A percentile compares a stretch with the other conserved stretches of the same genome.
phyloP scores from a whole-genome alignment of 1,284 basidiomycete species.

The Ganoderma multipileum region DNA sequence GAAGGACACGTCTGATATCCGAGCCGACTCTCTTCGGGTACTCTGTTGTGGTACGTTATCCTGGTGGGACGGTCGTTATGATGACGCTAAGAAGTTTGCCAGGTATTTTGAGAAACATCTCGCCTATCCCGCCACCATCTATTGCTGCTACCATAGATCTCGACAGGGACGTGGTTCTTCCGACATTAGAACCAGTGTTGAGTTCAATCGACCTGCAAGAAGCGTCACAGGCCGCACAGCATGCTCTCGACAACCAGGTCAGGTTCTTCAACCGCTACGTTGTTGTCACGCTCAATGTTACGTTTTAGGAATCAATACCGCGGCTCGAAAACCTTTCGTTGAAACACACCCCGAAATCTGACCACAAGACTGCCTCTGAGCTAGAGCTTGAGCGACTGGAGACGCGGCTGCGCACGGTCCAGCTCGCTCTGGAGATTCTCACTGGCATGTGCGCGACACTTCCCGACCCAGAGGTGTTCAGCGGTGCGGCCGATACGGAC shows the following conservation, averaged over 20 bases:
- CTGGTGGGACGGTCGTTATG: constrained; percentile 13
- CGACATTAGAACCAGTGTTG: constrained; percentile 74
- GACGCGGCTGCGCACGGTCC: constrained; percentile 72
- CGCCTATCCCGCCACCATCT: constrained; percentile 72
- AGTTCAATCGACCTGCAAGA: constrained; percentile 66
- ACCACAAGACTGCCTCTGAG: constrained; percentile 76
- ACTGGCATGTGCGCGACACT: constrained; percentile 89
- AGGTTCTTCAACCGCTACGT: constrained; percentile 29
- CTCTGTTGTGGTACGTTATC: constrained; percentile 71
- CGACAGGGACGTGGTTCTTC: constrained; percentile 76
- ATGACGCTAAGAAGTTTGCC: constrained; percentile 14
- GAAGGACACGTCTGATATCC: constrained; percentile 54
- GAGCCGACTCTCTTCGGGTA: constrained; percentile 64
- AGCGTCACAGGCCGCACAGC: constrained; percentile 56
- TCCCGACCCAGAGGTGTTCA: constrained; percentile 67
- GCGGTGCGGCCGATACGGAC: constrained; percentile 45
- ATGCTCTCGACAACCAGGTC: constrained; percentile 64
- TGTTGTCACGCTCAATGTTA: constrained; percentile 9
- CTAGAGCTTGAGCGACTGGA: constrained; percentile 80
- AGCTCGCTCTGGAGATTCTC: constrained; percentile 84
- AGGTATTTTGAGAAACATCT: constrained; percentile 83
- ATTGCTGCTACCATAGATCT: constrained; percentile 70
- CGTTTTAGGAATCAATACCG: constrained; percentile 46
- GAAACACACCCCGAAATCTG: constrained; percentile 68
- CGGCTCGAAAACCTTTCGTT: constrained; percentile 63